Conservation (phyloP, 208 protist genomes). For the Naegleria gruberi region DNA sequence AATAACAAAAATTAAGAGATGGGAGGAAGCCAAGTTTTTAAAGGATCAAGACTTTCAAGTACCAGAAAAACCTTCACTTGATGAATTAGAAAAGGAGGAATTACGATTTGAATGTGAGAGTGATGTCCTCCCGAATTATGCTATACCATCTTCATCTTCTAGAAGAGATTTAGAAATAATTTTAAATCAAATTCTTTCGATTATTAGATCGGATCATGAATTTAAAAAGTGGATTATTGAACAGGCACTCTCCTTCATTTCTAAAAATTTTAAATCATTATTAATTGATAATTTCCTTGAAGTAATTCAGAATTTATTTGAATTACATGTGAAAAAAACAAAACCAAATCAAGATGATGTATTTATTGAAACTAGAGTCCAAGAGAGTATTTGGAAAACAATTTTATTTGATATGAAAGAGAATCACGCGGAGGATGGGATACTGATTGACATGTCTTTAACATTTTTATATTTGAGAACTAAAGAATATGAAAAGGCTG, state of each 20-base stretch:
- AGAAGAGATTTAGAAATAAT: background rate
- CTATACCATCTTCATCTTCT: background rate
- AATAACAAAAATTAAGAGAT: background rate
- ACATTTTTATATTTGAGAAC: background rate
- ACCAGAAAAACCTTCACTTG: background rate
- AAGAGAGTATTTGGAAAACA: background rate
- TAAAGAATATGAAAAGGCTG: background rate
- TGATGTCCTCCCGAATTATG: background rate
- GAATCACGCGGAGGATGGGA: background rate
- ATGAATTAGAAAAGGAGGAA: background rate
- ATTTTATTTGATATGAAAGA: background rate
- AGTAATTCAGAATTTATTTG: background rate
- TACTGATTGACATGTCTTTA: background rate
- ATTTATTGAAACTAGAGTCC: background rate
- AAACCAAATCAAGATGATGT: background rate
- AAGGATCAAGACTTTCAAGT: background rate
- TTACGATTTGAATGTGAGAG: background rate
- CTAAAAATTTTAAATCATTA: background rate
- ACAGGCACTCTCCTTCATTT: too few species aligned
- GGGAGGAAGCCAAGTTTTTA: background rate
- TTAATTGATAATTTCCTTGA: background rate
- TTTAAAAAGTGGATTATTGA: background rate
- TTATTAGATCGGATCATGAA: background rate
- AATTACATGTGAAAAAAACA: background rate
- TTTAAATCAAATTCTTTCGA: background rate